Percentiles rank a stretch among this genome's conserved stretches.
phyloP scores from a whole-genome alignment of 225 moss, liverwort and hornwort genomes.

The Straminergon stramineum region DNA sequence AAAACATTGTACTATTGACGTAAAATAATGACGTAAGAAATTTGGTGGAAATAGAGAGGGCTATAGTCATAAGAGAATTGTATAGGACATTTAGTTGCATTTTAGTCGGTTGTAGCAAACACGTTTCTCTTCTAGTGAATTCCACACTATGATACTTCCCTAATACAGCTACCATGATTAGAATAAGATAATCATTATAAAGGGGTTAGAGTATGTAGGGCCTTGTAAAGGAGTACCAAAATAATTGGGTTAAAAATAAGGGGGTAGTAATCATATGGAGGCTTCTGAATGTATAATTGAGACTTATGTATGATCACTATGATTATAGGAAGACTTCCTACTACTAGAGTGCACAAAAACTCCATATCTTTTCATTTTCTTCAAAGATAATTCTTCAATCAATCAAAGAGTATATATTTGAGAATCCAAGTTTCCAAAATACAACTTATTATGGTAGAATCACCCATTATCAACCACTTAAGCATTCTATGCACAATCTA shows the following conservation, averaged over 20 bases:
- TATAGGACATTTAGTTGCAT: no score
- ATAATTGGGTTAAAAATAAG: no score
- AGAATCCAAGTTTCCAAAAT: not conserved
- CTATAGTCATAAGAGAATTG: no score
- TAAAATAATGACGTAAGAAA: no score
- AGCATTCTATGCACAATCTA: no score
- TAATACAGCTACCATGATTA: not conserved
- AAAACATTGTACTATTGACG: no score
- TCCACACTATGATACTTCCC: not conserved
- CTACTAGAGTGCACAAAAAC: no score
- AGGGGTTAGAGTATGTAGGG: fast-evolving
- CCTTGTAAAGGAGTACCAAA: not conserved
- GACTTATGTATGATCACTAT: not conserved
- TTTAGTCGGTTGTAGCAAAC: no score
- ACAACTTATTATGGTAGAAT: not conserved
- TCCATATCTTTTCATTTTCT: not conserved
- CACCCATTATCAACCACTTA: no score
- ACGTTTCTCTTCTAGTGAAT: no score
- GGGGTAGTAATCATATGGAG: fast-evolving
- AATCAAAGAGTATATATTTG: not conserved
- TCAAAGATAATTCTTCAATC: not conserved
- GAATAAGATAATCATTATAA: not conserved
- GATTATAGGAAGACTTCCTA: not conserved
- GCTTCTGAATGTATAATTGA: not conserved
- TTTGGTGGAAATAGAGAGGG: no score